Evolutionary conservation across 345 rosid species (phyloP).

Genomic region (Rhodomyrtus tomentosa): DNA sequence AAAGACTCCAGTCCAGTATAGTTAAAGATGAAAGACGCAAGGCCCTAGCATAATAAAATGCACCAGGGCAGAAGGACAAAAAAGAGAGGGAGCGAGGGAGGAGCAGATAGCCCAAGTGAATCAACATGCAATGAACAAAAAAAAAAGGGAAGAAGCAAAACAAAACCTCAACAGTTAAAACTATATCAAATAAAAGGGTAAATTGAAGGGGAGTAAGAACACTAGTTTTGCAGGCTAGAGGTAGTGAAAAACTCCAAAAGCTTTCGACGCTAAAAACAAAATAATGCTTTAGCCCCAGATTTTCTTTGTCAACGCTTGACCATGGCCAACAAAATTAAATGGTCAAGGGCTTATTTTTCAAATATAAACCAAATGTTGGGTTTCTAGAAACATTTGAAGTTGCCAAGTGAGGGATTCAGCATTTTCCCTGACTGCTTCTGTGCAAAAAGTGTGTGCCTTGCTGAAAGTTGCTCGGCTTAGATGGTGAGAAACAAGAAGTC

Average conservation of each 20-base stretch:
- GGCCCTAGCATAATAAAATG: background rate
- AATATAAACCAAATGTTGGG: background rate
- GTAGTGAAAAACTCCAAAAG: background rate
- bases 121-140: background rate
- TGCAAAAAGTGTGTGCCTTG: background rate
- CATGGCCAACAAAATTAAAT: background rate
- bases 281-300: background rate
- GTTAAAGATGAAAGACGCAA: background rate
- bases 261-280: background rate
- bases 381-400: background rate
- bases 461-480: background rate
- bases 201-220: background rate
- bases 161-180: background rate
- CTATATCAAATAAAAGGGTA: background rate
- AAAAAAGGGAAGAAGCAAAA: background rate
- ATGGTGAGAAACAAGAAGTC: background rate
- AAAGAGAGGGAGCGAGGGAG: background rate
- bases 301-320: background rate
- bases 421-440: background rate
- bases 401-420: background rate
- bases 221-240: background rate
- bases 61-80: background rate
- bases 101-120: background rate
- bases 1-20: background rate
- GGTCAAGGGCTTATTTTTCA: background rate